Base-by-base conservation (phyloP, 2,329 filamentous ascomycete species). In the Phyllosticta citribraziliensis region DNA sequence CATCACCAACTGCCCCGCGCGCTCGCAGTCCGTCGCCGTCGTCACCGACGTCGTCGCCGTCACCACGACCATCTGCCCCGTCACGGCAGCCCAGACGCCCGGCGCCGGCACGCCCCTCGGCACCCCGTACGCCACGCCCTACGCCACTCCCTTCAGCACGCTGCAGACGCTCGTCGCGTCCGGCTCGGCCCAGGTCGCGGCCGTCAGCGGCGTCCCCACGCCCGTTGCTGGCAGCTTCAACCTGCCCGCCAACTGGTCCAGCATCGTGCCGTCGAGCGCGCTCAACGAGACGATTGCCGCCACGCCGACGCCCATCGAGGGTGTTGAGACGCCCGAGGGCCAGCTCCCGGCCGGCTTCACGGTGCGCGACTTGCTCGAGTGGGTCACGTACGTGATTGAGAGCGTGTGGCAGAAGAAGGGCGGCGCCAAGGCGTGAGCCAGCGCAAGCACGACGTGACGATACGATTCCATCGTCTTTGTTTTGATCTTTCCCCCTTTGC, bases 71-170 rank as follows among this genome's bases (percentile, higher is more conserved):
- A 40, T 56, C 30, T 35, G 40, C 40, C 40, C 40, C 40, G 40
- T 47, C 40, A 47, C 40, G 14, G 40, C 40, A 5, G 40, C 40
- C 8, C 33, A 40, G 14, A 40, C 33, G 11, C 33, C 33, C 14
- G 33, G 33, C 17, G 40, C 40, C 40, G 14, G 17, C 14, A 47
- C 40, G 3, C 40, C 63, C 12, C 62, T 64, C 5, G 60, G 66
- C 55, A 68, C 68, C 11, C 66, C 67, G 14, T 55, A 27, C 12
- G 70, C 68, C 25, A 70, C 68, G 33, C 69, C 67, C 8, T 65
- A 63, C 51, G 64, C 63, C 56, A 66, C 64, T 66, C 27, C 27
- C 40, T 47, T 47, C 17, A 47, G 40, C 40, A 66, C n/a, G 40
- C 40, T 47, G 40, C 40, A 47, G 17, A 47, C 40, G 12, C 17